Evolutionary conservation across 108 stramenopile genomes (phyloP).

Genomic region (Skeletonema potamos): DNA sequence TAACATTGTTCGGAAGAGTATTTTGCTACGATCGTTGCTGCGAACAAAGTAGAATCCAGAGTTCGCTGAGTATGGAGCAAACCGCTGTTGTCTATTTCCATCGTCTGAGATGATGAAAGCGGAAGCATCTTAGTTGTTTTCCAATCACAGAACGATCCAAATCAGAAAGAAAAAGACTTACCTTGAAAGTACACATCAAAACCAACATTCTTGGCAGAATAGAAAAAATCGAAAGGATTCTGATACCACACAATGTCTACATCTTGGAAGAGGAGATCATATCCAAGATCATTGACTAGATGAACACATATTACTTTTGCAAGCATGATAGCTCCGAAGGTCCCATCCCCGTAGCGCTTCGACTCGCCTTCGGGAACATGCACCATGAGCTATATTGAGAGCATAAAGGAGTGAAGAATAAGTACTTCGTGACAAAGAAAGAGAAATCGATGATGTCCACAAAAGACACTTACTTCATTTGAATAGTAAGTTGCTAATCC

Average conservation of each 20-base stretch:
- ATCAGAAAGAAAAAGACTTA: slow-evolving; percentile 43
- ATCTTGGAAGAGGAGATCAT: slow-evolving; percentile 86
- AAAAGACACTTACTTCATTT: slow-evolving; percentile 4
- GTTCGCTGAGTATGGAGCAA: slow-evolving; percentile 74
- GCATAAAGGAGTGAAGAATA: neutral
- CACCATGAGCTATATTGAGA: slow-evolving; percentile 40
- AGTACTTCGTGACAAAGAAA: neutral
- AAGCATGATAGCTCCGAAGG: slow-evolving; percentile 84
- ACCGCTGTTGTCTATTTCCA: slow-evolving; percentile 37
- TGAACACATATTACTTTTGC: slow-evolving; percentile 82
- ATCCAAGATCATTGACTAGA: slow-evolving; percentile 63
- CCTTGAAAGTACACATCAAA: slow-evolving; percentile 84
- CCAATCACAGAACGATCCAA: slow-evolving; percentile 34
- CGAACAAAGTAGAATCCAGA: slow-evolving; percentile 88
- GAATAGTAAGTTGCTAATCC: slow-evolving; percentile 49
- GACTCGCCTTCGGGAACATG: slow-evolving; percentile 51
- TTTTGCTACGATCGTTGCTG: slow-evolving; percentile 51
- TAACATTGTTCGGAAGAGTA: slow-evolving; percentile 56
- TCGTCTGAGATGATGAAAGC: neutral
- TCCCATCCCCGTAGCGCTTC: slow-evolving; percentile 64
- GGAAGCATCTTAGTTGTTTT: slow-evolving; percentile 6
- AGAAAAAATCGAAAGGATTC: slow-evolving; percentile 64
- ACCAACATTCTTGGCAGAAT: slow-evolving; percentile 19
- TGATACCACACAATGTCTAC: slow-evolving; percentile 76
- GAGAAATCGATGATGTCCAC: neutral